phyloP scores from a whole-genome alignment of 257 asterid genomes.

The Solanum etuberosum region DNA sequence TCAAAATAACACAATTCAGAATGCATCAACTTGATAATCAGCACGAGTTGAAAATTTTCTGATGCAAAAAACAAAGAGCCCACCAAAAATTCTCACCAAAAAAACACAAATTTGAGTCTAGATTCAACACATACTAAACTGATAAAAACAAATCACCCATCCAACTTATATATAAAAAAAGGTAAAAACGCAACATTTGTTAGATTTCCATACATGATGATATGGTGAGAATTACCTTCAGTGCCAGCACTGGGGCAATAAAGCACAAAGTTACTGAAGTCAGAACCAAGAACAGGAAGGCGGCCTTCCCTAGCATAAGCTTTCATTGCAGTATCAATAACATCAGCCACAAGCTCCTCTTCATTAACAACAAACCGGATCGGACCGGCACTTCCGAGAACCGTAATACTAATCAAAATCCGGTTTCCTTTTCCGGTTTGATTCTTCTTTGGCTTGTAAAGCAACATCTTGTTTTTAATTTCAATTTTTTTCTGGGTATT shows the following conservation, averaged over 20 bases:
- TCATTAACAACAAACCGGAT: constrained; percentile 79
- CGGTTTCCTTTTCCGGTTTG: constrained; percentile 50
- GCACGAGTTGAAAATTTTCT: neutral
- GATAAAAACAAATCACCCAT: neutral
- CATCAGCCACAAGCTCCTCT: constrained; percentile 59
- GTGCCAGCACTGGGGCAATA: constrained; percentile 62
- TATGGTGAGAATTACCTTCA: constrained; percentile 37
- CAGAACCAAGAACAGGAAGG: constrained; percentile 73
- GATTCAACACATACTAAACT: neutral
- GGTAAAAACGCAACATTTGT: neutral
- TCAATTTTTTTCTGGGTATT: neutral
- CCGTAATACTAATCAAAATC: constrained; percentile 60
- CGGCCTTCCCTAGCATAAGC: constrained; percentile 85
- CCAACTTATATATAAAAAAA: neutral
- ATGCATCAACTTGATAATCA: neutral
- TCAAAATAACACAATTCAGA: neutral
- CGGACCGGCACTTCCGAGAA: constrained; percentile 88
- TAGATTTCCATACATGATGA: neutral
- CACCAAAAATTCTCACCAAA: neutral
- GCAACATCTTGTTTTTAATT: constrained; percentile 40
- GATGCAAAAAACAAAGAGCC: neutral
- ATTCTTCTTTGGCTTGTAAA: constrained; percentile 72
- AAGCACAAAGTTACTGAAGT: constrained; percentile 53
- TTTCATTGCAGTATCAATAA: constrained; percentile 72
- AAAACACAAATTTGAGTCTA: neutral